Conservation (phyloP, 1,284 basidiomycete genomes). For the Ustilago loliicola region DNA sequence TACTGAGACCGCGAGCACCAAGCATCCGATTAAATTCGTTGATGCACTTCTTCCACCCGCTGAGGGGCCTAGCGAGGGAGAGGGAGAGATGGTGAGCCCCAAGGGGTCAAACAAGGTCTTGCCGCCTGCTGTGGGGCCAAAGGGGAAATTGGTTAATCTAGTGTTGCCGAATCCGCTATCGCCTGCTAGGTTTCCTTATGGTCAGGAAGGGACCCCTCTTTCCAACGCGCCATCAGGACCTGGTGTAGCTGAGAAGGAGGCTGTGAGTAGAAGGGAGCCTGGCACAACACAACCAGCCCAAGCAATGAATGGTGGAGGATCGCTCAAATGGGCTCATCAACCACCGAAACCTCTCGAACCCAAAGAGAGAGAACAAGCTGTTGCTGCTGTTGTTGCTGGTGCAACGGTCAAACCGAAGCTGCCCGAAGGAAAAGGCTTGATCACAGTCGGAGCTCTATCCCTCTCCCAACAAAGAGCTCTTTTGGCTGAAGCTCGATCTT, state of each 20-base stretch:
- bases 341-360: conserved; percentile 1
- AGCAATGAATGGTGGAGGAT: background rate
- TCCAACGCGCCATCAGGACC: no score
- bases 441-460: conserved; percentile 30
- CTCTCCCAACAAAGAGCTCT: conserved; percentile 25
- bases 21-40: conserved; percentile 32
- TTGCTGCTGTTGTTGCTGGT: no score
- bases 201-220: conserved; percentile 25
- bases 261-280: background rate
- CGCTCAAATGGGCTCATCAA: conserved; percentile 1
- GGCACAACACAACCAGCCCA: background rate
- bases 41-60: conserved; percentile 23
- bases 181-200: conserved; percentile 50
- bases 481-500: background rate
- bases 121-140: conserved; percentile 36
- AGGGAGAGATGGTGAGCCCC: background rate
- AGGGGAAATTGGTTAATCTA: conserved; percentile 49
- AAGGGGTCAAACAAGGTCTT: conserved; percentile 15
- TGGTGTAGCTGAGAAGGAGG: no score
- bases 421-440: conserved; percentile 25
- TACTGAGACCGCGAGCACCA: background rate
- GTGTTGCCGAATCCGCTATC: conserved; percentile 45
- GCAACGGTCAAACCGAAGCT: conserved; percentile 12
- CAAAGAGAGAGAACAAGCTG: background rate
- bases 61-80: background rate